A percentile compares a stretch with the other conserved stretches of the same genome.
Conservation (phyloP, 495 filamentous ascomycete species). For the Trichocladium antarcticum region DNA sequence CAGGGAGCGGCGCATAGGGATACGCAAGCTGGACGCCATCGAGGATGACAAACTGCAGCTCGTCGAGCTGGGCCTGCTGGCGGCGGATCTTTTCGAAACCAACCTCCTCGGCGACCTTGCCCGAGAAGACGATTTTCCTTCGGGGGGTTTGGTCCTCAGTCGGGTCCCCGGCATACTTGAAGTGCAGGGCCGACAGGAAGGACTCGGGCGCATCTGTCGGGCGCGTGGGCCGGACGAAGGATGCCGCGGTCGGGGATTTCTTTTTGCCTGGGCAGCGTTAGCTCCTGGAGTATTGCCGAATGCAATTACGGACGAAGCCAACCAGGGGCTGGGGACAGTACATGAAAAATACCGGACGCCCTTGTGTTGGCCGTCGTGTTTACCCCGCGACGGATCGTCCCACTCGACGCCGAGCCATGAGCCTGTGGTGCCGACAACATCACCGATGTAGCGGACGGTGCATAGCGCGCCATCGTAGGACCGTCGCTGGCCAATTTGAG, state of each 20-base stretch:
- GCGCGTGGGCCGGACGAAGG: constrained; percentile 74
- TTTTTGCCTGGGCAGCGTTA: constrained; percentile 45
- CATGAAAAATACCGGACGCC: constrained; percentile 77
- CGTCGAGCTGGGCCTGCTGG: constrained; percentile 63
- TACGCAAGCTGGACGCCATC: constrained; percentile 57
- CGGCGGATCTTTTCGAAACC: constrained; percentile 88
- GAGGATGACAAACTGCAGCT: constrained; percentile 69
- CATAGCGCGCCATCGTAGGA: constrained; percentile 64
- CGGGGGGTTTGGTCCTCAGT: constrained; percentile 18
- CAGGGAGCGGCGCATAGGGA: constrained; percentile 21
- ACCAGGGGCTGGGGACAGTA: too few relatives aligned
- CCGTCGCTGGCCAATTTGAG: constrained; percentile 55
- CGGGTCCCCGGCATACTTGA: constrained; percentile 66
- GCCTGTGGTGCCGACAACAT: constrained; percentile 62
- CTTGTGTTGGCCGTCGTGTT: constrained; percentile 75
- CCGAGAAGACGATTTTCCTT: constrained; percentile 57
- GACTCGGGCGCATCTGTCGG: constrained; percentile 51
- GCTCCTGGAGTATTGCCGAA: too few relatives aligned
- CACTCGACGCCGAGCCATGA: constrained; percentile 94
- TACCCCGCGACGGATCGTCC: constrained; percentile 77
- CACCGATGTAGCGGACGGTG: constrained; percentile 75
- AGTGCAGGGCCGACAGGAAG: constrained; percentile 67
- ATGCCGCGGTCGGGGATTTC: constrained; percentile 57
- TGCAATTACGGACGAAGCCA: too few relatives aligned
- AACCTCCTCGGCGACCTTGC: constrained; percentile 84